Base-by-base conservation (phyloP, 2,329 filamentous ascomycete species). In the Aspergillus sp. region DNA sequence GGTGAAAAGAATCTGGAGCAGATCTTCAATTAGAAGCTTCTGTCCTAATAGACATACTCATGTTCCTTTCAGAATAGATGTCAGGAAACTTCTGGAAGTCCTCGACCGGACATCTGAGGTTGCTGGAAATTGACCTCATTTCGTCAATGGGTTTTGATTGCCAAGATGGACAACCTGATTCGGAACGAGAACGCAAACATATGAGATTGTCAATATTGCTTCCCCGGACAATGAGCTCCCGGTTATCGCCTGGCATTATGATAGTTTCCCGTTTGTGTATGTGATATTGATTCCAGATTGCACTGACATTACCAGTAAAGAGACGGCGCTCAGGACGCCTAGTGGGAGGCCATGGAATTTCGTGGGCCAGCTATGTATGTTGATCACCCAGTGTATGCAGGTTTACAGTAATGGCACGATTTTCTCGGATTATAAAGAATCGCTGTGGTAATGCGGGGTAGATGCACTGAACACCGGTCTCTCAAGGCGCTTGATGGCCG, bases 261-360 rank as follows among this genome's bases (percentile, higher is more conserved):
- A 89, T 70, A 86, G 83, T 68, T 88, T 87, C 68, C 86, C 86
- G 0, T 89, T 88, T 68, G 86, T 89, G 17, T 88, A 85, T 65
- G 86, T 89, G n/a, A 80, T 82, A 7, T 89, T 89, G 86, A 79
- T 89, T 32, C 86, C 83, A 38, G 86, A 89, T 67, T 87, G 85
- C 64, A 81, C 42, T n/a, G 52, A 41, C 25, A 54, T 52, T n/a
- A 41, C 42, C 27, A 25, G 59, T 32, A 21, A 53, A 30, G 49
- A 47, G 52, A 89, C 86, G 0, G 86, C 83, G 1, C 71, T 89
- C n/a, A 78, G 80, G 39, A 86, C 78, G 1, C 81, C 77, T 1
- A 77, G 78, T 25, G 84, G 84, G 79, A 84, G 2, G 77, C 86
- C 15, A 71, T 85, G 61, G 86, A 86, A 70, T 82, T 87, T 51